These are phyloP conservation scores for Paecilomyces dactylethromorphus DNA, from an alignment of 2,329 filamentous ascomycete species.

Conservation along the genomic window DNA sequence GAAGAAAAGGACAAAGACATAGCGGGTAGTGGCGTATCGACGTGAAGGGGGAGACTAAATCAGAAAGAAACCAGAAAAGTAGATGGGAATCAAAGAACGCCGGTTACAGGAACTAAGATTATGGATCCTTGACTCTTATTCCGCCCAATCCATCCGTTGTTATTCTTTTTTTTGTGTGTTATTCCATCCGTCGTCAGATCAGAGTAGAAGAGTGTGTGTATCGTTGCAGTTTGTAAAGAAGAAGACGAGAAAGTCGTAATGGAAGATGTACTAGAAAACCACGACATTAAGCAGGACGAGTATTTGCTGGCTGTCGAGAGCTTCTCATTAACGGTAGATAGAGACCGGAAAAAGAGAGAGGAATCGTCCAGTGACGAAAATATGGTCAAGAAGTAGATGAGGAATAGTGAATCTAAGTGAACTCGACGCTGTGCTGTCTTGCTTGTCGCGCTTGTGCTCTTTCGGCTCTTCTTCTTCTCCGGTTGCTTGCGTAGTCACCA, in stretches of 20 bases:
- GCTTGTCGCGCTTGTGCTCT: conserved; percentile 41
- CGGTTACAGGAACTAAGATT: not conserved
- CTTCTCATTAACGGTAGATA: not conserved
- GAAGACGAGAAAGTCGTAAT: not conserved
- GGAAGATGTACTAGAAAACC: not conserved
- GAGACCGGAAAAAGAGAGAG: not conserved
- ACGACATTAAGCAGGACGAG: not conserved
- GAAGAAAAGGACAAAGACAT: not conserved
- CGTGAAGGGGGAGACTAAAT: not conserved
- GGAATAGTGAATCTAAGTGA: conserved; percentile 28
- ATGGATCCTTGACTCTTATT: not conserved
- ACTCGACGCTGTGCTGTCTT: conserved; percentile 43
- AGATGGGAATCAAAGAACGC: not conserved
- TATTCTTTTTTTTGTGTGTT: not conserved
- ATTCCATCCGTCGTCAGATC: not conserved
- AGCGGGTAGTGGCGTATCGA: not conserved
- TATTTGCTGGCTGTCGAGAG: not conserved
- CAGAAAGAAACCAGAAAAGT: not conserved
- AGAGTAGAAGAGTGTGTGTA: not conserved
- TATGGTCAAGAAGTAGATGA: not conserved
- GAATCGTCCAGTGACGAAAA: not conserved
- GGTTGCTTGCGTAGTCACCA: conserved; percentile 48
- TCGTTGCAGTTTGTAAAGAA: not conserved
- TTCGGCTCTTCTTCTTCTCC: conserved; percentile 48
- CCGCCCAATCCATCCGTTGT: not conserved